Evolutionary conservation across 2,329 filamentous ascomycete genomes (phyloP).

Genomic region (Fusarium sp.): DNA sequence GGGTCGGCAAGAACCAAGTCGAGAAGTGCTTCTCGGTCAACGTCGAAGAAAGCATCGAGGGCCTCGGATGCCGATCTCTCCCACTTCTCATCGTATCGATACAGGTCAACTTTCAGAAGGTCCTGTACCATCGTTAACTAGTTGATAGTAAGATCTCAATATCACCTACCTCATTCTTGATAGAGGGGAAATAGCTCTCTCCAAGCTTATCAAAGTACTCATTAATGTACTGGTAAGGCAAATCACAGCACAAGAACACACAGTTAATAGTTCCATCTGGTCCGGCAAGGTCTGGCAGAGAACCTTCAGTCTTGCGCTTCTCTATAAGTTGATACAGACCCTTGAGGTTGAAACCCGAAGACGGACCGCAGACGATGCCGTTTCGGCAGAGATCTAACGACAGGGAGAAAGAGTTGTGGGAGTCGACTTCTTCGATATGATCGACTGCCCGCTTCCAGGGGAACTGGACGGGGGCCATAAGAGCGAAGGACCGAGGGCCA

Average conservation of each 20-base stretch:
- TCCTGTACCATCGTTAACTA: constrained; percentile 19
- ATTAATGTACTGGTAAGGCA: constrained; percentile 70
- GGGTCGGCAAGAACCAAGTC: constrained; percentile 16
- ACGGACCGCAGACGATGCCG: constrained; percentile 68
- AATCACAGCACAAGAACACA: constrained; percentile 69
- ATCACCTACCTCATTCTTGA: constrained; percentile 51
- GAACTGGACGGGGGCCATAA: constrained; percentile 62
- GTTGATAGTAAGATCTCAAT: rapidly evolving
- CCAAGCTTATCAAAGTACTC: constrained; percentile 68
- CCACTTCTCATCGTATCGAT: constrained; percentile 43
- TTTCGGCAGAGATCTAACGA: constrained; percentile 65
- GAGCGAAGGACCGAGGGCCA: constrained; percentile 63
- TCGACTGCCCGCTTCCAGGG: constrained; percentile 67
- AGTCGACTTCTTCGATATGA: constrained; percentile 64
- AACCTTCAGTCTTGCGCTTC: constrained; percentile 56
- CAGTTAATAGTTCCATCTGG: constrained; percentile 58
- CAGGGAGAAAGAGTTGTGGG: constrained; percentile 60
- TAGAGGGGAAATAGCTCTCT: constrained; percentile 57
- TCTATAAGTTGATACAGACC: constrained; percentile 61
- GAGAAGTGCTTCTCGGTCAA: constrained; percentile 20
- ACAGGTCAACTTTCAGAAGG: constrained; percentile 37
- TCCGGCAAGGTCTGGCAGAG: constrained; percentile 54
- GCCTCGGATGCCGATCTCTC: constrained; percentile 31
- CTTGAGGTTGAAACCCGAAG: constrained; percentile 66
- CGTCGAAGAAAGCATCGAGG: constrained; percentile 16